These are phyloP conservation scores for Pichia pseudocactophila DNA, from an alignment of 805 yeast genomes.

Conservation along the genomic window DNA sequence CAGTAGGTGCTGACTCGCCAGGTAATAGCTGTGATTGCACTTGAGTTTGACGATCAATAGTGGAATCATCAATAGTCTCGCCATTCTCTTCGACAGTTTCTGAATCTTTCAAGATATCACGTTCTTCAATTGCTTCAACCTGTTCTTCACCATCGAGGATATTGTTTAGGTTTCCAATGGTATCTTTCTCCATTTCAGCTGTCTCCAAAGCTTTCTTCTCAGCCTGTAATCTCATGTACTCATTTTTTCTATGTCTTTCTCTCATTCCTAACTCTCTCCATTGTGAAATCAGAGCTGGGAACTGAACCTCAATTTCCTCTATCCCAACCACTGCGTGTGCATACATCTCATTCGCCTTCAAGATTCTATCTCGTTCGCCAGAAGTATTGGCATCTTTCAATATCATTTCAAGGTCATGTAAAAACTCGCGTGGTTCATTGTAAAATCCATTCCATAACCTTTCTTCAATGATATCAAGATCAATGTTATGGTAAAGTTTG, in stretches of 20 bases:
- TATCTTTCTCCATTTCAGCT: background rate
- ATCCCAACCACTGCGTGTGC: slow-evolving; percentile 94
- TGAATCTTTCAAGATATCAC: slow-evolving; percentile 3
- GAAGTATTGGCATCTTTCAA: slow-evolving; percentile 63
- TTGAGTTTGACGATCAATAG: slow-evolving; percentile 4
- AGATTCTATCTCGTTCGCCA: slow-evolving; percentile 76
- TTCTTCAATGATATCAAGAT: slow-evolving; percentile 87
- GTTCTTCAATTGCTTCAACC: slow-evolving; percentile 1
- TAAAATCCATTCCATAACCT: slow-evolving; percentile 95
- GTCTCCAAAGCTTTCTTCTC: background rate
- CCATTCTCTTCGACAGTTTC: background rate
- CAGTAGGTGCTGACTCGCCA: slow-evolving; percentile 5
- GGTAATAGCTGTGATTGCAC: slow-evolving; percentile 17
- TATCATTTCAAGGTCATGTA: slow-evolving; percentile 78
- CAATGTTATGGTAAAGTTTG: slow-evolving; percentile 73
- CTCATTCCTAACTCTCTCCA: slow-evolving; percentile 68
- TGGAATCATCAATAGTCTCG: background rate
- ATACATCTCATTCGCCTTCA: slow-evolving; percentile 86
- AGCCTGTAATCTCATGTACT: slow-evolving; percentile 20
- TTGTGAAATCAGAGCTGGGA: slow-evolving; percentile 61
- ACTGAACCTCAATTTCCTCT: slow-evolving; percentile 66
- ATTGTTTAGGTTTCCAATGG: background rate
- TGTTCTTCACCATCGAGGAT: background rate
- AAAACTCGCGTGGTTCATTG: slow-evolving; percentile 83
- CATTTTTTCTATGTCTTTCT: slow-evolving; percentile 46